Evolutionary conservation across 208 protist genomes (phyloP), one percentile per base, ranked within the genome.

Genomic region (Crithidia expoeki): DNA sequence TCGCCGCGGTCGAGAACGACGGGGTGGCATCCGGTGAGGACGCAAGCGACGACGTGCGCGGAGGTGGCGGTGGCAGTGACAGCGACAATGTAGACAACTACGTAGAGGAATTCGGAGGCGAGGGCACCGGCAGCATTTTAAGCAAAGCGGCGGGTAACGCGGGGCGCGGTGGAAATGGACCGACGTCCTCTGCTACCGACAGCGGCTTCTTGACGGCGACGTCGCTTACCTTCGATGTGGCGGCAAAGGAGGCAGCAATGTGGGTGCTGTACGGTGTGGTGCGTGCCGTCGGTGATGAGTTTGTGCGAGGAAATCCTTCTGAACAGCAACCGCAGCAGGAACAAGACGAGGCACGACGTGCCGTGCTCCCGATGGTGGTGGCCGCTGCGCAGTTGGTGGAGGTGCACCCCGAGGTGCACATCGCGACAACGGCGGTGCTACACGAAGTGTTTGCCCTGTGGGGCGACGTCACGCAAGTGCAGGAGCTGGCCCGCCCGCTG

Each of bases 391-490:
- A 83, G 58, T 70, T 88, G 17, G 85, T 83, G 38, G 88, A 90
- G 58, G 73, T 84, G 52, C 79, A 78, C 55, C 88, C 88, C 27
- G 75, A 80, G 57, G 76, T 91, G 49, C 76, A 91, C 38, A 55
- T 68, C 19, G 67, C 85, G 2, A 81, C 85, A 0, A 74, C 75
- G 14, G 63, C 81, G 27, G 72, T 87, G 23, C 73, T 90, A 17
- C 76, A 64, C 14, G 60, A 71, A 25, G 65, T 83, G 21, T 44
- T 86, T 34, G 57, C 56, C 10, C 51, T 58, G 76, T 77, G 65
- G 66, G 76, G 76, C 16, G 21, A 55, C 44, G 38, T 38, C 33
- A 57, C 55, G 65, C 59, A 72, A 51, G 46, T 28, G 47, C 33
- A 65, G 42, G 60, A 69, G 25, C 19, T 46, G 33, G 44, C 25